Evolutionary conservation across 2,329 filamentous ascomycete species (phyloP), one percentile per base, ranked within the genome.

Genomic region (Fusarium ambrosium): DNA sequence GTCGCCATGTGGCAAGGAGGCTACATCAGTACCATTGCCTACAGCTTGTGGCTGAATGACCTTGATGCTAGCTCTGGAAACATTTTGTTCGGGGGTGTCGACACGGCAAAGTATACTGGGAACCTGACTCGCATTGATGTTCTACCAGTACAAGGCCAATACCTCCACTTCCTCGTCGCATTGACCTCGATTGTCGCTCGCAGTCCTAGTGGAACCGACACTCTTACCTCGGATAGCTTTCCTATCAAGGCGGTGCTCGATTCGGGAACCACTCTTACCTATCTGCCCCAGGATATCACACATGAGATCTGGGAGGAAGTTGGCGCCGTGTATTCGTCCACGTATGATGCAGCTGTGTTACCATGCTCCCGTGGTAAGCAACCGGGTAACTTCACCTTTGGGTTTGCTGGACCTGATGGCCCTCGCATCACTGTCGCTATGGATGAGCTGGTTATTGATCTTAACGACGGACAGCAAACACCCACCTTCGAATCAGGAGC

Each of bases 81-180:
- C 75, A 92, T 96, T 69, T 85, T 96, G 2, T 97, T 96, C 75
- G 94, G 94, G 43, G 94, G 93, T n/a, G 90, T 95, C 68, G 93
- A 96, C 80, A 93, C 90, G 0, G 89, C 88, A 69, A 95, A 95
- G 80, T 97, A 91, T 82, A 80, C 86, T 0, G 93, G 93, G 58
- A 81, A 89, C 3, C 86, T 95, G 36, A 86, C 87, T 55, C 89
- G 87, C 7, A 85, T 95, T 32, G 86, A 92, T 18, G 86, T 95
- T 70, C 84, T 82, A 6, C 64, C 74, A 16, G 80, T 86, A 63
- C 80, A 85, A 58, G 62, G 85, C 60, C 72, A 77, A 63, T 87
- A 84, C 69, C 84, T 83, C 27, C 85, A 88, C 9, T 89, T 90
- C 69, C 78, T 82, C 5, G 87, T 90, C 6, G 79, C 84, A 24